Conservation (phyloP, 208 protist species). For the Trypanosoma lewisi region DNA sequence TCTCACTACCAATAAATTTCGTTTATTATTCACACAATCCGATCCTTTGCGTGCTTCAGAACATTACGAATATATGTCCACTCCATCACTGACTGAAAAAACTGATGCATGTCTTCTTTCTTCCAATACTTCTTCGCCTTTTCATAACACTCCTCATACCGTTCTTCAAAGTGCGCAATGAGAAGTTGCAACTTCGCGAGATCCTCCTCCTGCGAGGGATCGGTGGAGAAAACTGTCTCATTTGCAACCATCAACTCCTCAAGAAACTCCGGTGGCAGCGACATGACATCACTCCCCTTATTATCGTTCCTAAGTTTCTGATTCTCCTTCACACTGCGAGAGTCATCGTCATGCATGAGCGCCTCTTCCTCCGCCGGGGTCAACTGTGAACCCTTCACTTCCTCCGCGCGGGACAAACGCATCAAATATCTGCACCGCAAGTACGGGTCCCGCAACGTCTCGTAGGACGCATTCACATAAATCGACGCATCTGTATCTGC, state of each 20-base stretch:
- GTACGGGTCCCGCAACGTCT: slow-evolving; percentile 69
- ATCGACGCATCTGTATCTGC: slow-evolving; percentile 35
- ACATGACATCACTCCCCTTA: slow-evolving; percentile 22
- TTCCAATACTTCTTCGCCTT: slow-evolving; percentile 41
- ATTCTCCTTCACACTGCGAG: slow-evolving; percentile 12
- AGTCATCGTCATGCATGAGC: slow-evolving; percentile 60
- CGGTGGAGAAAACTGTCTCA: slow-evolving; percentile 68
- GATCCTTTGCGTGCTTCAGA: slow-evolving; percentile 55
- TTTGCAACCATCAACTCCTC: slow-evolving; percentile 73
- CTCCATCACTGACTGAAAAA: slow-evolving; percentile 49
- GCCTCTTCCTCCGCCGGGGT: slow-evolving; percentile 59
- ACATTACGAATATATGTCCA: slow-evolving; percentile 84
- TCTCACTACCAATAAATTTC: neutral
- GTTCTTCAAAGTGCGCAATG: slow-evolving; percentile 58
- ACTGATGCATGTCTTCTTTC: slow-evolving; percentile 30
- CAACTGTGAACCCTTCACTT: slow-evolving; percentile 36
- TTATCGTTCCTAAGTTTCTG: slow-evolving; percentile 28
- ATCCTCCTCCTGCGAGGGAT: slow-evolving; percentile 38
- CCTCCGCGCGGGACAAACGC: slow-evolving; percentile 42
- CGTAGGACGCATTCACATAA: slow-evolving; percentile 80
- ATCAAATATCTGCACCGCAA: slow-evolving; percentile 76
- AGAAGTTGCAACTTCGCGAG: slow-evolving; percentile 49
- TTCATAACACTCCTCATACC: slow-evolving; percentile 53
- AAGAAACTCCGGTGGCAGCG: slow-evolving; percentile 62
- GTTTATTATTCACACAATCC: slow-evolving; percentile 27